Evolutionary conservation across 371 early-diverging fungal genomes (phyloP).

Genomic region (Mortierella sp.): DNA sequence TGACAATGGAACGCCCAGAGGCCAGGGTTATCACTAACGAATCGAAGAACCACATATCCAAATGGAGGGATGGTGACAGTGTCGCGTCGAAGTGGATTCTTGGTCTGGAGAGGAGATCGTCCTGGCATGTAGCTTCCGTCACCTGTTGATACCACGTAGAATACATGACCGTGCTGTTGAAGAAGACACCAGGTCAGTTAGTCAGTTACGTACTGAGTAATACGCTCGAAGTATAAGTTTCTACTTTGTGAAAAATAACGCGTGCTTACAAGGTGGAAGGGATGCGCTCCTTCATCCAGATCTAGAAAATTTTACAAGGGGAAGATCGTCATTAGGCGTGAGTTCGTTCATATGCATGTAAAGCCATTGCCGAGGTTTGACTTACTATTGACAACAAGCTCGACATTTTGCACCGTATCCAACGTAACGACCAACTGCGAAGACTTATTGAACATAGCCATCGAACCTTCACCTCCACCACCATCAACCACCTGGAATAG

Average conservation of each 20-base stretch:
- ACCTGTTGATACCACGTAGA: slow-evolving; percentile 18
- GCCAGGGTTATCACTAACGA: slow-evolving; percentile 81
- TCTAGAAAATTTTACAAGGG: background rate
- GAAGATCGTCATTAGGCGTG: too few species aligned
- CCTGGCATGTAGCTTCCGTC: slow-evolving; percentile 14
- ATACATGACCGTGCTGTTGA: slow-evolving; percentile 16
- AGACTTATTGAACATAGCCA: background rate
- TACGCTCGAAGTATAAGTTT: too few species aligned
- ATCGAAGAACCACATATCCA: slow-evolving; percentile 71
- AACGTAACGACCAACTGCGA: slow-evolving; percentile 14
- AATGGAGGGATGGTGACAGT: slow-evolving; percentile 66
- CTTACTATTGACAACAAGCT: slow-evolving; percentile 21
- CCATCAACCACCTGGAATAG: slow-evolving; percentile 2
- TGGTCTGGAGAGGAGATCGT: slow-evolving; percentile 8
- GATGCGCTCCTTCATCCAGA: slow-evolving; percentile 23
- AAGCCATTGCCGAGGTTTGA: too few species aligned
- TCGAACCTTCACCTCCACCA: background rate
- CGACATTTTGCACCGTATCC: background rate
- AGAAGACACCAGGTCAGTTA: background rate
- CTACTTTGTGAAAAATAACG: background rate
- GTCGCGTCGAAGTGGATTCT: slow-evolving; percentile 75
- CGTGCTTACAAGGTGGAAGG: slow-evolving; percentile 17
- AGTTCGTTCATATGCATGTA: too few species aligned
- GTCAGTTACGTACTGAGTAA: background rate
- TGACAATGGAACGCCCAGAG: slow-evolving; percentile 86